These are phyloP conservation scores for Pythium chondricola DNA, from an alignment of 352 stramenopile genomes.

Conservation along the genomic window DNA sequence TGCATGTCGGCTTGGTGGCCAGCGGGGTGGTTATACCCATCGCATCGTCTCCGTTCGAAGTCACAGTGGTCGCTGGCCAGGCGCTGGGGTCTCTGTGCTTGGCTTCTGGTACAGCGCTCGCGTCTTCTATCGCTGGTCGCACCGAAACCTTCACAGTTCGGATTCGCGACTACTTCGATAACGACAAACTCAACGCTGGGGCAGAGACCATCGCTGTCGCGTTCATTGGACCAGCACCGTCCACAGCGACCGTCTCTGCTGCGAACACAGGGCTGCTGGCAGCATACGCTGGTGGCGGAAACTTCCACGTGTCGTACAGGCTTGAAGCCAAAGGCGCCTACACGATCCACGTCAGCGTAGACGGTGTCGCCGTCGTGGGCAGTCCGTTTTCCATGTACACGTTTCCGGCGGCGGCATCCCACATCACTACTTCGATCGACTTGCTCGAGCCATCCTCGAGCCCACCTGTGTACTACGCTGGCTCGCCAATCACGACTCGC, in stretches of 20 bases:
- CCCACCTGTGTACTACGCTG: slow-evolving; percentile 29
- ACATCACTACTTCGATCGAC: slow-evolving; percentile 43
- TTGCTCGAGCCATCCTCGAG: slow-evolving; percentile 26
- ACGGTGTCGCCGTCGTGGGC: slow-evolving; percentile 28
- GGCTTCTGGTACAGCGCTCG: slow-evolving; percentile 34
- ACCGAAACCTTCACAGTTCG: slow-evolving; percentile 39
- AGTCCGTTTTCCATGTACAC: slow-evolving; percentile 60
- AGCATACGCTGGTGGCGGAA: slow-evolving; percentile 27
- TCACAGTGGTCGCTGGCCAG: slow-evolving; percentile 41
- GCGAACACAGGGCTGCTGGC: slow-evolving; percentile 19
- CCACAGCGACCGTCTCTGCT: slow-evolving; percentile 8
- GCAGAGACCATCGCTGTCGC: slow-evolving; percentile 30
- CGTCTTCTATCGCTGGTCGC: slow-evolving; percentile 46
- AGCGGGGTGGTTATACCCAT: slow-evolving; percentile 21
- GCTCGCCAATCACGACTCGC: slow-evolving; percentile 23
- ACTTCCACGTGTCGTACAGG: slow-evolving; percentile 38
- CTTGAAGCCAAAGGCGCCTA: slow-evolving; percentile 38
- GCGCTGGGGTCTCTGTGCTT: slow-evolving; percentile 38
- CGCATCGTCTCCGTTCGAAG: slow-evolving; percentile 39
- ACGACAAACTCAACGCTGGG: slow-evolving; percentile 54
- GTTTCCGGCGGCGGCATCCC: slow-evolving; percentile 34
- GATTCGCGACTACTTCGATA: slow-evolving; percentile 52
- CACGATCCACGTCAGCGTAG: slow-evolving; percentile 35
- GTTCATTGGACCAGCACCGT: slow-evolving; percentile 30
- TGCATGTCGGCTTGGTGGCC: slow-evolving; percentile 29